Percentiles rank a stretch among this genome's conserved stretches.
These are phyloP conservation scores for Lachnellula subtilissima DNA, from an alignment of 2,329 filamentous ascomycete species.

Conservation along the genomic window DNA sequence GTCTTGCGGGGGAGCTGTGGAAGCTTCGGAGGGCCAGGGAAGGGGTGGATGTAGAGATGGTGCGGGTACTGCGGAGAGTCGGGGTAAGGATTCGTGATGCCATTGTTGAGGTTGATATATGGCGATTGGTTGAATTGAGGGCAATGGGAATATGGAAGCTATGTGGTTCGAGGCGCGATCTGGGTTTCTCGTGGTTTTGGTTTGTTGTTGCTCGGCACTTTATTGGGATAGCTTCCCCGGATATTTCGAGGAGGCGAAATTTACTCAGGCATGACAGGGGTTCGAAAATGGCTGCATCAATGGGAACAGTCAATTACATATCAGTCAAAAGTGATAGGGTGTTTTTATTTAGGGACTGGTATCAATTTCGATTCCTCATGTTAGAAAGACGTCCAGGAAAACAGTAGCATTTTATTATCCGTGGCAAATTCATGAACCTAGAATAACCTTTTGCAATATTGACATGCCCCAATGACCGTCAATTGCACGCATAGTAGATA, in stretches of 20 bases:
- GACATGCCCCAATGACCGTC: conserved; percentile 2
- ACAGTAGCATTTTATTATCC: conserved; percentile 8
- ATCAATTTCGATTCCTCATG: background rate
- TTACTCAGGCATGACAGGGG: background rate
- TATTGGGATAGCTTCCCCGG: background rate
- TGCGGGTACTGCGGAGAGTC: conserved; percentile 27
- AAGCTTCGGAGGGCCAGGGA: conserved; percentile 27
- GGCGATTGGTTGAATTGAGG: background rate
- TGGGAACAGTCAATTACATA: no score
- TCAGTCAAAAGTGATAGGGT: no score
- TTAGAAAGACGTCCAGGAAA: background rate
- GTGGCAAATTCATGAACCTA: conserved; percentile 6
- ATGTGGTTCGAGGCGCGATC: background rate
- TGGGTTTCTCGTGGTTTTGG: background rate
- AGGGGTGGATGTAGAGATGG: conserved; percentile 20
- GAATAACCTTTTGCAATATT: conserved; percentile 4
- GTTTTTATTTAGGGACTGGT: no score
- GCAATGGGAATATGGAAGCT: no score
- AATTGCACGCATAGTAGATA: conserved; percentile 17
- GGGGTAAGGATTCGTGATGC: conserved; percentile 39
- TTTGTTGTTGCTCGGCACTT: background rate
- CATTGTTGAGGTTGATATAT: conserved; percentile 31
- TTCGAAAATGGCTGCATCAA: background rate
- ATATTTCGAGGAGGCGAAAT: background rate
- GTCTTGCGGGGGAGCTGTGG: conserved; percentile 35